Conservation (phyloP, 108 stramenopile species). For the Skeletonema tropicum region DNA sequence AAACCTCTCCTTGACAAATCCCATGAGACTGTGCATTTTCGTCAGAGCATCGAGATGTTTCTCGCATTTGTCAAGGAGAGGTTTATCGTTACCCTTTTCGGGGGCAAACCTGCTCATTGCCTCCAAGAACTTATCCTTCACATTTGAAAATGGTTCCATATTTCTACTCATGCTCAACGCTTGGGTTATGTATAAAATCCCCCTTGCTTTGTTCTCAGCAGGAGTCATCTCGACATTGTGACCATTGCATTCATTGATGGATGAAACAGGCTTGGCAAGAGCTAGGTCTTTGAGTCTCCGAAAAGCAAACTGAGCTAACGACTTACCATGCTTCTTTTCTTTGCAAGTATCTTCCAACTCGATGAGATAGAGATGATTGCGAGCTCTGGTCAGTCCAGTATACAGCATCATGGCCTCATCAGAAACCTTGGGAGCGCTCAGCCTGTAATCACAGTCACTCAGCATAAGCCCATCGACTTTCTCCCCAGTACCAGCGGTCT, state of each 20-base stretch:
- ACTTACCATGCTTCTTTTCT: not conserved
- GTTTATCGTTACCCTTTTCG: constrained; percentile 9
- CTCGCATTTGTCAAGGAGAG: constrained; percentile 1
- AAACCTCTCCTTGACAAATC: constrained; percentile 6
- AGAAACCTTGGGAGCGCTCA: constrained; percentile 17
- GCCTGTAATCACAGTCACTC: constrained; percentile 10
- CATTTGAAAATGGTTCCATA: constrained; percentile 6
- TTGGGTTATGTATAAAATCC: constrained; percentile 13
- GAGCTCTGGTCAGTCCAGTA: constrained; percentile 24
- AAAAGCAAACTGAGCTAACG: constrained; percentile 13
- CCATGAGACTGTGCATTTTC: constrained; percentile 4
- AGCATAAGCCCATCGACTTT: constrained; percentile 3
- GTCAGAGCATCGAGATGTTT: constrained; percentile 19
- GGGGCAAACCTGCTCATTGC: constrained; percentile 19
- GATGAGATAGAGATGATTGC: constrained; percentile 20
- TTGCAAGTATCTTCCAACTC: constrained; percentile 7
- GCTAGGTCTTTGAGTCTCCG: constrained; percentile 3
- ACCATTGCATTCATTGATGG: constrained; percentile 7
- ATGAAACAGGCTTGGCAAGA: constrained; percentile 13
- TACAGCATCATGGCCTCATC: constrained; percentile 30
- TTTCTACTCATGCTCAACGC: constrained; percentile 21
- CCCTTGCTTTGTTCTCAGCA: constrained; percentile 20
- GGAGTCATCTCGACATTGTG: constrained; percentile 16
- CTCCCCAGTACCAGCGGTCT: not conserved
- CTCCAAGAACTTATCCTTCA: constrained; percentile 7